Evolutionary conservation across 306 rosid genomes (phyloP).

Genomic region (Dryas octopetala): DNA sequence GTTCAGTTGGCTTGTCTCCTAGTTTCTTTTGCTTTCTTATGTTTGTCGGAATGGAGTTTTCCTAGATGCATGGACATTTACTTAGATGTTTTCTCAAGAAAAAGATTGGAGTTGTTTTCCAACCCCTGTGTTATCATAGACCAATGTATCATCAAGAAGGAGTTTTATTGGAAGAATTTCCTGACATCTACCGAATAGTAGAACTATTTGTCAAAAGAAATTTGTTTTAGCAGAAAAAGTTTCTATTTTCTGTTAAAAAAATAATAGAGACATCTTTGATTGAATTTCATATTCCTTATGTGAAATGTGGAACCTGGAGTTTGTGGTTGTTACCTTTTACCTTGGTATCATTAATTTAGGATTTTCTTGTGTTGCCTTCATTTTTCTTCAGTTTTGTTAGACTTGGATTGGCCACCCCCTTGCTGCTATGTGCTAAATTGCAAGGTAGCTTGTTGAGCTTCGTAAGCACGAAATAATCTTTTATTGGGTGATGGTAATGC

Average conservation of each 20-base stretch:
- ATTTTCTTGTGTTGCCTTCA: background rate
- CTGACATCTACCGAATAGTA: background rate
- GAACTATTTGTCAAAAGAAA: background rate
- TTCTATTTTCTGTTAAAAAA: background rate
- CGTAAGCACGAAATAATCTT: background rate
- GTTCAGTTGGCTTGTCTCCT: background rate
- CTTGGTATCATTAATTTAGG: background rate
- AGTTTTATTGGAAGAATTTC: background rate
- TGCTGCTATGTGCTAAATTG: background rate
- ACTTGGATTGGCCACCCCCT: background rate
- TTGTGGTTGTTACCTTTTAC: background rate
- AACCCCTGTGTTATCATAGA: background rate
- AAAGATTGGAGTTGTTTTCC: background rate
- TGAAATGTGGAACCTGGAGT: background rate
- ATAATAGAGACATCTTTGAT: background rate
- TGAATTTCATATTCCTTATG: background rate
- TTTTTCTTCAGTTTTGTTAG: background rate
- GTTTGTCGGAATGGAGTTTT: background rate
- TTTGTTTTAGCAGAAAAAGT: background rate
- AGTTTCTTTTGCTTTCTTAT: too few relatives aligned
- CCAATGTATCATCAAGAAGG: background rate
- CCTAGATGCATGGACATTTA: background rate
- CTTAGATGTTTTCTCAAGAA: too few relatives aligned
- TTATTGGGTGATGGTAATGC: background rate
- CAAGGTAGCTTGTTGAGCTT: background rate